These are phyloP conservation scores for Termitomyces sp. DNA, from an alignment of 1,284 basidiomycete genomes.

Conservation along the genomic window DNA sequence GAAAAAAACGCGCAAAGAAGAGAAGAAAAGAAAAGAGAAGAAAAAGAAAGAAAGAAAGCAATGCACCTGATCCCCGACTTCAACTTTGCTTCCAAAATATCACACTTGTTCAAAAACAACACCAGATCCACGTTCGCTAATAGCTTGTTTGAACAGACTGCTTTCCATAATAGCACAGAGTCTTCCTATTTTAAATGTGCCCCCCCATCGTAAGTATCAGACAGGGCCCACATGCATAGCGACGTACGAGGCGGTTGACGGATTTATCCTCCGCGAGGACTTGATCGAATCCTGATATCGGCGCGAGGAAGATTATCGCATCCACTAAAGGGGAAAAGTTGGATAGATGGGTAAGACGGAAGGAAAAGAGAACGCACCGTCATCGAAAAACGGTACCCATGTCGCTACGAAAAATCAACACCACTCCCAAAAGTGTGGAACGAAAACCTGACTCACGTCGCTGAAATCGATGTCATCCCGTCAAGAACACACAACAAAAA, in stretches of 20 bases:
- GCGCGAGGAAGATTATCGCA: slow-evolving; percentile 77
- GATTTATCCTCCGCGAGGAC: slow-evolving; percentile 64
- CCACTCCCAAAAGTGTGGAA: background rate
- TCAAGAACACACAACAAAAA: too few species aligned
- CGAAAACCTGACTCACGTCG: slow-evolving; percentile 33
- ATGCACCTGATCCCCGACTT: slow-evolving; percentile 49
- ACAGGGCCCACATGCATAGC: too few species aligned
- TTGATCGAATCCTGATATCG: slow-evolving; percentile 77
- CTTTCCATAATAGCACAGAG: slow-evolving; percentile 75
- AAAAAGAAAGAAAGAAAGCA: background rate
- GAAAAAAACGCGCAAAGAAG: too few species aligned
- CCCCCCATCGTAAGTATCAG: too few species aligned
- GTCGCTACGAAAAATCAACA: slow-evolving; percentile 33
- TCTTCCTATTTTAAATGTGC: slow-evolving; percentile 59
- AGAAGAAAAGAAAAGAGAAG: background rate
- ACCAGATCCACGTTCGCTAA: slow-evolving; percentile 69
- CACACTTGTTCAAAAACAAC: slow-evolving; percentile 78
- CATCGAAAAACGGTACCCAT: slow-evolving; percentile 75
- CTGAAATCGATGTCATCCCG: slow-evolving; percentile 14
- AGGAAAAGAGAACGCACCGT: slow-evolving; percentile 43
- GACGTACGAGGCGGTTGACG: slow-evolving; percentile 63
- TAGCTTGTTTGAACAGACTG: slow-evolving; percentile 69
- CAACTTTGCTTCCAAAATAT: slow-evolving; percentile 65
- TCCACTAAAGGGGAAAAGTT: slow-evolving; percentile 41
- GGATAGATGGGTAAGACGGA: background rate